phyloP scores from a whole-genome alignment of 306 rosid species.

The Medicago ruthenica region DNA sequence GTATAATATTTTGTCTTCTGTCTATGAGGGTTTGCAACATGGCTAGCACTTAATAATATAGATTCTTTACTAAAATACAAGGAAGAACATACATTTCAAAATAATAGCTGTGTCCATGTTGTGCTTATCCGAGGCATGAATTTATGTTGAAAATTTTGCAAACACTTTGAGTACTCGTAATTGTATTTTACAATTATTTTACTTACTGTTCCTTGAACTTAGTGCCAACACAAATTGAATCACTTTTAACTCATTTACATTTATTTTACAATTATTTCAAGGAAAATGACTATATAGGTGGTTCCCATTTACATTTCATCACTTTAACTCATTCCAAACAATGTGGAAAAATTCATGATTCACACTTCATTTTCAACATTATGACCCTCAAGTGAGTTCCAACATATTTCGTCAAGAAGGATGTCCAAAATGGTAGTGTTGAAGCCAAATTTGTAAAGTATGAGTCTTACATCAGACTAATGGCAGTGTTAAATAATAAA shows the following conservation, averaged over 20 bases:
- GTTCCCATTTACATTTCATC: too few species aligned
- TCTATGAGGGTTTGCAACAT: constrained; percentile 1
- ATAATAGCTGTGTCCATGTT: not conserved
- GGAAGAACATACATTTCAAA: not conserved
- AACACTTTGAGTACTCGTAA: not conserved
- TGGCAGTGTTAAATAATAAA: not conserved
- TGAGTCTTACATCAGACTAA: too few species aligned
- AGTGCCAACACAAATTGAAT: not conserved
- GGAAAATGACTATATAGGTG: too few species aligned
- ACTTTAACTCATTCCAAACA: too few species aligned
- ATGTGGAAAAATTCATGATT: too few species aligned
- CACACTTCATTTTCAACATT: too few species aligned
- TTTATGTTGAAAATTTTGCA: not conserved
- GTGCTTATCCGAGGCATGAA: not conserved
- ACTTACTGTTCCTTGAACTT: not conserved
- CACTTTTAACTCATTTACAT: too few species aligned
- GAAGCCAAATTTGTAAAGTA: too few species aligned
- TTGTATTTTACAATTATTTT: constrained; percentile 2
- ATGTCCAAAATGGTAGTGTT: too few species aligned
- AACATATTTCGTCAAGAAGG: too few species aligned
- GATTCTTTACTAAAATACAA: not conserved
- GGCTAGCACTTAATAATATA: constrained; percentile 6
- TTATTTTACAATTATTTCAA: too few species aligned
- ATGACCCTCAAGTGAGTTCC: too few species aligned
- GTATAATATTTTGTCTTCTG: not conserved